Base-by-base conservation (phyloP, 352 stramenopile species). In the Blastocystis sp. region DNA sequence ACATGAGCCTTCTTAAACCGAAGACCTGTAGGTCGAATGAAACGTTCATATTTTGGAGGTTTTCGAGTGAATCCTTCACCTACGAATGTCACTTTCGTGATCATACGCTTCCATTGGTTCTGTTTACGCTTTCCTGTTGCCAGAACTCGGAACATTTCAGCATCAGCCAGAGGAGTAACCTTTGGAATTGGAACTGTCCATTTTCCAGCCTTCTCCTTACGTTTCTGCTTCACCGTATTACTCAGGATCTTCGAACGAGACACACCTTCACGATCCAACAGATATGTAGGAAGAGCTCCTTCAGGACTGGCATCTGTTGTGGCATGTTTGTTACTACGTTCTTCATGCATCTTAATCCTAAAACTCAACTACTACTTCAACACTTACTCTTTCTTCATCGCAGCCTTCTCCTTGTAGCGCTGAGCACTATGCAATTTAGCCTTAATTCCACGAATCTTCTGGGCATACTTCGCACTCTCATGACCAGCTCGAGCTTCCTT, bases 151-250 rank as follows among this genome's bases (percentile, higher is more conserved):
- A 99, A 99, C 96, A 99, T 98, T 91, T 99, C 97, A 89, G 98
- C 95, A 91, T 99, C 97, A n/a, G 96, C 95, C 87, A 99, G 97
- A 4, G 97, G 96, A 90, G 94, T 95, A 32, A 97, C 93, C 91
- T 98, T 99, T 43, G 96, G 96, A 89, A 99, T 97, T 24, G 96
- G 96, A 57, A 99, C 97, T 88, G 98, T 94, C 97, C 97, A 99
- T 91, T 99, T 99, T 77, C 97, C 97, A 24, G 97, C 97, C 91
- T 99, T 99, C 92, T 99, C 97, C 91, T 98, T 99, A 87, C 97
- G 92, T 91, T 99, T 99, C 92, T 99, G 97, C 91, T 99, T 99
- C 29, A 99, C 95, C 39, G 96, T 98, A 92, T 99, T 99, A 90
- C 92, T 97, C 83, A 99, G 91, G 74, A 99, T 96, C 90, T 99